Evolutionary conservation across 169 alveolate species (phyloP).

Genomic region (Perkinsus marinus): DNA sequence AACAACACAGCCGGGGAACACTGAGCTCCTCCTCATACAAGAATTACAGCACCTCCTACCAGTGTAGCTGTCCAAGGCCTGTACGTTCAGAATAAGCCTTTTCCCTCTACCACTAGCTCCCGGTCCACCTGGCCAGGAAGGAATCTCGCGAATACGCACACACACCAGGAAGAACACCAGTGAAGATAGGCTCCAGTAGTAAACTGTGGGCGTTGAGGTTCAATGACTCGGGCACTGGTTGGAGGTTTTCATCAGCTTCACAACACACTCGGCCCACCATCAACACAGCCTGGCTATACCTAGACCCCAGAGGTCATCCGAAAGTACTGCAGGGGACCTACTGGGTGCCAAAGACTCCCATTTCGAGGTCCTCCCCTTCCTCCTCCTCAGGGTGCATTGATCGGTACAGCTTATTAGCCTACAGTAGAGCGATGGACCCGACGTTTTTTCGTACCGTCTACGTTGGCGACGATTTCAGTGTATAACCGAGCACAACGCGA

Average conservation of each 20-base stretch:
- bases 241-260: background rate
- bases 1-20: background rate
- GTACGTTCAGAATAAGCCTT: background rate
- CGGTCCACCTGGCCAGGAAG: background rate
- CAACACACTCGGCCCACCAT: background rate
- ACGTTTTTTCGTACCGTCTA: background rate
- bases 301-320: background rate
- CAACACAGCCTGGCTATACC: background rate
- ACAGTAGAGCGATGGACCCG: background rate
- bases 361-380: background rate
- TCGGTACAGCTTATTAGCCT: background rate
- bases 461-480: background rate
- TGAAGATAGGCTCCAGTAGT: background rate
- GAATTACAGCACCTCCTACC: background rate
- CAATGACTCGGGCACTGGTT: background rate
- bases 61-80: background rate
- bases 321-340: background rate
- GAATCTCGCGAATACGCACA: background rate
- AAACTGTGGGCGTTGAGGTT: background rate
- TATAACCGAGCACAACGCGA: background rate
- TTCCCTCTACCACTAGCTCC: background rate
- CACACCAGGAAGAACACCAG: background rate
- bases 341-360: background rate
- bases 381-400: background rate
- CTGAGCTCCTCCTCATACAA: background rate